These are phyloP conservation scores for Acacia acuminata DNA, from an alignment of 306 rosid genomes.

Conservation along the genomic window DNA sequence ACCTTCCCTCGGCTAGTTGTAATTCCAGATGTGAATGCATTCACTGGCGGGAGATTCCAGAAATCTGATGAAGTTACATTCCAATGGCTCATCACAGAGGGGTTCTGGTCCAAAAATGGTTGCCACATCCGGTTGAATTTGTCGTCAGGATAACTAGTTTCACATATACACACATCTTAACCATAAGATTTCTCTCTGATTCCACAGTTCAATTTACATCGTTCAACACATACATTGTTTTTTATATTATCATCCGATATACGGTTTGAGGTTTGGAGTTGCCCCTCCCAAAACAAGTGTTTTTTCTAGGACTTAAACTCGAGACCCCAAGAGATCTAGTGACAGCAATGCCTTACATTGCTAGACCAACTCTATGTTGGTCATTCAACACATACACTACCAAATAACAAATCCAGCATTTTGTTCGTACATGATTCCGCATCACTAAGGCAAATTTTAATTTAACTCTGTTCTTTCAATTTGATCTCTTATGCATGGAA, in stretches of 20 bases:
- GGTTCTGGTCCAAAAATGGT: conserved; percentile 62
- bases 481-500: not conserved
- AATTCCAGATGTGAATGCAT: conserved; percentile 42
- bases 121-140: conserved; percentile 80
- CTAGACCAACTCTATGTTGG: too few species aligned
- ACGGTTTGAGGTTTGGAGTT: fast-evolving
- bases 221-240: not conserved
- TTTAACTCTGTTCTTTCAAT: not conserved
- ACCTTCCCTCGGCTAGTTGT: conserved; percentile 65
- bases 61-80: conserved; percentile 57
- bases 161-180: conserved; percentile 35
- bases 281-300: too few species aligned
- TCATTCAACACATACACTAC: not conserved
- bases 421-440: not conserved
- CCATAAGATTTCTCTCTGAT: conserved; percentile 35
- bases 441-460: not conserved
- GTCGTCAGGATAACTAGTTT: conserved; percentile 86
- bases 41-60: conserved; percentile 80
- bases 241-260: too few species aligned
- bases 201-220: not conserved
- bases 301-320: too few species aligned
- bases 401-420: not conserved
- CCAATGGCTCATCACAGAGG: conserved; percentile 40
- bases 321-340: too few species aligned
- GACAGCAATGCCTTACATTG: too few species aligned